These are phyloP conservation scores for Eimeria zaria DNA, from an alignment of 169 alveolate genomes.

Conservation along the genomic window DNA sequence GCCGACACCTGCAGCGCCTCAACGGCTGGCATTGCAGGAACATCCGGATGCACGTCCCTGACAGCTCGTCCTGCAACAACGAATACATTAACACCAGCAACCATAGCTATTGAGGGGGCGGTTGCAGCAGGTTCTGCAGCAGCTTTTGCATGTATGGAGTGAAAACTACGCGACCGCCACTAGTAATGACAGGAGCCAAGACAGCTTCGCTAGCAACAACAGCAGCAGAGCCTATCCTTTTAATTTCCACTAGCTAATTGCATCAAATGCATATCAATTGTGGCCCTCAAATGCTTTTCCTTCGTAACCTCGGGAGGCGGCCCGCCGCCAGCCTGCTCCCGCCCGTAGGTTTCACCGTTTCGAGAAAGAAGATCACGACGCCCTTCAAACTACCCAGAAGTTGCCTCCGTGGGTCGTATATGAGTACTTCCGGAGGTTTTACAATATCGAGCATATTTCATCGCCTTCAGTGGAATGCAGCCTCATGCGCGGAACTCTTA, in stretches of 20 bases:
- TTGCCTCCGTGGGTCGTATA: background rate
- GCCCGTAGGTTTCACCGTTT: background rate
- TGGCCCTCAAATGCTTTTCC: background rate
- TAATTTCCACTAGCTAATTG: background rate
- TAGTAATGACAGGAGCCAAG: background rate
- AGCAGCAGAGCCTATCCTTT: background rate
- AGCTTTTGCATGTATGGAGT: background rate
- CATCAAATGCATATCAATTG: background rate
- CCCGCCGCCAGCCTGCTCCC: background rate
- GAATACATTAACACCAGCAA: background rate
- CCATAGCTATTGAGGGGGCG: background rate
- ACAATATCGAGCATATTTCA: background rate
- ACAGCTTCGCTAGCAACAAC: background rate
- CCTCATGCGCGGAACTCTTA: background rate
- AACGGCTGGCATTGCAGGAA: background rate
- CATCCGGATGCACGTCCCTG: background rate
- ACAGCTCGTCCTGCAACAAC: background rate
- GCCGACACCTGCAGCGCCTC: background rate
- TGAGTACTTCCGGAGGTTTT: background rate
- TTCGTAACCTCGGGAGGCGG: background rate
- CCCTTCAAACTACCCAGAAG: background rate
- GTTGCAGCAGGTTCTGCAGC: background rate
- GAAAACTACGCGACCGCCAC: background rate
- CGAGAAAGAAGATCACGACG: background rate
- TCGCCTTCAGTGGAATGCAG: background rate